Conservation (phyloP, 805 yeast genomes). For the Wickerhamiella azymoides region DNA sequence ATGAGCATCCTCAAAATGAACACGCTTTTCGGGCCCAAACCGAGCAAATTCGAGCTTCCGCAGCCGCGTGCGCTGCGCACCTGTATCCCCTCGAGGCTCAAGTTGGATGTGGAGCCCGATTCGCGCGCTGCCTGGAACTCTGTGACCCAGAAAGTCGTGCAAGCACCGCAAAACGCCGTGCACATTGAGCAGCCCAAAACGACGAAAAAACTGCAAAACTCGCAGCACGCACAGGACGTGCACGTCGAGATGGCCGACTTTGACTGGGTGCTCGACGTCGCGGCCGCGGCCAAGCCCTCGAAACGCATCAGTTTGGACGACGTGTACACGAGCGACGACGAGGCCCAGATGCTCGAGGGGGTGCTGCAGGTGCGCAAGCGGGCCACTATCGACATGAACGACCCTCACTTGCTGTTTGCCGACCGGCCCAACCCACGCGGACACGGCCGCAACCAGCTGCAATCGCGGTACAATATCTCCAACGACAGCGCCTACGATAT, state of each 20-base stretch:
- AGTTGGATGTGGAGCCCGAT: slow-evolving; percentile 52
- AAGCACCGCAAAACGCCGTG: neutral
- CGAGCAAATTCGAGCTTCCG: slow-evolving; percentile 40
- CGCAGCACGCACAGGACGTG: slow-evolving; percentile 8
- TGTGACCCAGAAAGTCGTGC: slow-evolving; percentile 4
- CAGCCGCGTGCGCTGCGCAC: slow-evolving; percentile 29
- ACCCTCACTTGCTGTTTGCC: slow-evolving; percentile 60
- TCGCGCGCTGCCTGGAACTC: slow-evolving; percentile 39
- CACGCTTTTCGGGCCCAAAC: slow-evolving; percentile 48
- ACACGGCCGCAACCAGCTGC: slow-evolving; percentile 24
- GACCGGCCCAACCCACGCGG: slow-evolving; percentile 20
- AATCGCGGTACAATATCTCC: slow-evolving; percentile 62
- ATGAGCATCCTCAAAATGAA: slow-evolving; percentile 50
- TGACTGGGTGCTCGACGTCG: slow-evolving; percentile 32
- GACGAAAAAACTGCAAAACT: neutral
- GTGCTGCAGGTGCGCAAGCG: slow-evolving; percentile 22
- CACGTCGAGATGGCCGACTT: slow-evolving; percentile 21
- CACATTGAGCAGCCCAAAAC: slow-evolving; percentile 1
- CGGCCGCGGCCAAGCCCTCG: neutral
- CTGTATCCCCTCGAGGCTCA: slow-evolving; percentile 39
- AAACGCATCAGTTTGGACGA: slow-evolving; percentile 21
- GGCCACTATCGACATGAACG: slow-evolving; percentile 65
- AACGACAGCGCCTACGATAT: slow-evolving; percentile 79
- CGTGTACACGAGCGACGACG: slow-evolving; percentile 28
- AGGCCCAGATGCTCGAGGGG: slow-evolving; percentile 67